Percentiles rank a stretch among this genome's conserved stretches.
These are phyloP conservation scores for Talaromyces thailandensis DNA, from an alignment of 495 filamentous ascomycete species.

Conservation along the genomic window DNA sequence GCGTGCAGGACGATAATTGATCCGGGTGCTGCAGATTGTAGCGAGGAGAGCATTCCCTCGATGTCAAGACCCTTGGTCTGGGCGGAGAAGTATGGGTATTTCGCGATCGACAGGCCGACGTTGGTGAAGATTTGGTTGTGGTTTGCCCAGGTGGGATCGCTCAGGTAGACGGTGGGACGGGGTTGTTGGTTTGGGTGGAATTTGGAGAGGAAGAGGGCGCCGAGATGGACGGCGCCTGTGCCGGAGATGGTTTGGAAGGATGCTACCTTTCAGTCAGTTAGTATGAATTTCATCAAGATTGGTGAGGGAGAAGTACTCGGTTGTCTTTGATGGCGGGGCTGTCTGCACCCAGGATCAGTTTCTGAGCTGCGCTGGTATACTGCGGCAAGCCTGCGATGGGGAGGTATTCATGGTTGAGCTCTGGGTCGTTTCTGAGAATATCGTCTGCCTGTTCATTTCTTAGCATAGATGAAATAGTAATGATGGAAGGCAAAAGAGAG, in stretches of 20 bases:
- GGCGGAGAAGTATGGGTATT: slow-evolving; percentile 89
- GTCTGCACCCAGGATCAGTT: slow-evolving; percentile 72
- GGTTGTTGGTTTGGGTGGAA: slow-evolving; percentile 35
- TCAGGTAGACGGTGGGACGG: slow-evolving; percentile 73
- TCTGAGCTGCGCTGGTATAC: slow-evolving; percentile 82
- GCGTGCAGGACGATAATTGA: slow-evolving; percentile 89
- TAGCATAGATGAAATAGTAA: slow-evolving; percentile 1
- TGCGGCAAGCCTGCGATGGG: slow-evolving; percentile 82
- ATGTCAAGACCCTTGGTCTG: slow-evolving; percentile 87
- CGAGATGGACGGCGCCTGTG: slow-evolving; percentile 50
- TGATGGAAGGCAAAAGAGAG: slow-evolving; percentile 7
- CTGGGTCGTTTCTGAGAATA: slow-evolving; percentile 74
- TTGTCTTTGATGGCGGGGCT: slow-evolving; percentile 79
- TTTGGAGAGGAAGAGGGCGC: slow-evolving; percentile 46
- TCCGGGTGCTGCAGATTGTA: slow-evolving; percentile 61
- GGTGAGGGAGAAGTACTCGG: slow-evolving; percentile 43
- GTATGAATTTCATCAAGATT: neutral
- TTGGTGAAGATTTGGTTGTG: slow-evolving; percentile 98
- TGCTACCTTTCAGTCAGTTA: slow-evolving; percentile 29
- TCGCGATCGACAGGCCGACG: slow-evolving; percentile 64
- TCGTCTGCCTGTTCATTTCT: slow-evolving; percentile 66
- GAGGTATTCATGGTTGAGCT: slow-evolving; percentile 95
- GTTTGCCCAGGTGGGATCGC: slow-evolving; percentile 94
- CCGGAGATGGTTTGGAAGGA: slow-evolving; percentile 51
- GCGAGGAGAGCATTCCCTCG: slow-evolving; percentile 65